Evolutionary conservation across 1,284 basidiomycete species (phyloP).

Genomic region (Fomes fomentarius): DNA sequence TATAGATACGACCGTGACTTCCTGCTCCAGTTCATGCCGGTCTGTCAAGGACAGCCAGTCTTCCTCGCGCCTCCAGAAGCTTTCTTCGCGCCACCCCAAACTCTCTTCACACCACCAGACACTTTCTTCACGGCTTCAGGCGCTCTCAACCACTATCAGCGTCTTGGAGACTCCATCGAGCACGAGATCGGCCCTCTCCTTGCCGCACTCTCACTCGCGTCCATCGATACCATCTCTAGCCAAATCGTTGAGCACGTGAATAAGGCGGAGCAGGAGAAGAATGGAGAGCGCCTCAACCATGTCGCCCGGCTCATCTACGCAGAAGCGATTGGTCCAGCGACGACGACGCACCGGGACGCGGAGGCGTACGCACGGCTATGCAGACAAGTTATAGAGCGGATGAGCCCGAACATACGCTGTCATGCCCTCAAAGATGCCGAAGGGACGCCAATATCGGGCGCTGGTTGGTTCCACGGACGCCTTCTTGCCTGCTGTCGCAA

Average conservation of each 20-base stretch:
- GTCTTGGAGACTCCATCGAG: too few species aligned
- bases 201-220: slow-evolving; percentile 96
- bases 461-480: slow-evolving; percentile 83
- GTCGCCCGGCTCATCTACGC: slow-evolving; percentile 96
- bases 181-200: slow-evolving; percentile 91
- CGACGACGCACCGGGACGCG: too few species aligned
- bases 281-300: slow-evolving; percentile 91
- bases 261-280: slow-evolving; percentile 89
- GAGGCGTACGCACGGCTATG: slow-evolving; percentile 73
- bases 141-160: too few species aligned
- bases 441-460: slow-evolving; percentile 86
- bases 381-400: slow-evolving; percentile 75
- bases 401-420: slow-evolving; percentile 86
- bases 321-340: slow-evolving; percentile 71
- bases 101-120: too few species aligned
- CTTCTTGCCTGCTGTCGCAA: slow-evolving; percentile 68
- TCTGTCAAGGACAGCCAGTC: too few species aligned
- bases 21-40: too few species aligned
- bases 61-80: too few species aligned
- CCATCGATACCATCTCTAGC: slow-evolving; percentile 83
- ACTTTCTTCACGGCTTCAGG: too few species aligned
- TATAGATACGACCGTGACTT: too few species aligned
- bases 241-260: slow-evolving; percentile 81
- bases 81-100: too few species aligned
- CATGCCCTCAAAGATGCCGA: slow-evolving; percentile 77